Evolutionary conservation across 2,329 filamentous ascomycete genomes (phyloP), one percentile per base, ranked within the genome.

Genomic region (Chaetomium globosum): DNA sequence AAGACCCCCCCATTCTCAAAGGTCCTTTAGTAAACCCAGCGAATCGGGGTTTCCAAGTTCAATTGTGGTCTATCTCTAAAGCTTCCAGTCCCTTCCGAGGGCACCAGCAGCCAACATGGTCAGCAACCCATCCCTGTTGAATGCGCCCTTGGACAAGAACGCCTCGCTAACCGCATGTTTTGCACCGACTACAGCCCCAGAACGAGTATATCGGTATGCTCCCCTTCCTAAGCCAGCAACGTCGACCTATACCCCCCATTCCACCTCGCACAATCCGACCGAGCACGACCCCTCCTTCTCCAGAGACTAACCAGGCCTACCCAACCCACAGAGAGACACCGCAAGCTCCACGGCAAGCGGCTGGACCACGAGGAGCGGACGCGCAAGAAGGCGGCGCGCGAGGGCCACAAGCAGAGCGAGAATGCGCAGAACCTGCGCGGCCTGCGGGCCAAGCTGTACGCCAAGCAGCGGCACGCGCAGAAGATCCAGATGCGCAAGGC

Each of bases 401-500:
- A 96, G 81, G 89, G 87, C 66, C 94, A 99, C 84, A 89, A 93
- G 80, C 87, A 87, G 64, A 95, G 91, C 59, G 85, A 95, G 75
- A 89, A 97, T 81, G 93, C 95, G 28, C 94, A 98, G 83, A 97
- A 95, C 78, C 85, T 97, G 75, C 89, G 91, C 68, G 95, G 95
- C 70, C 87, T 98, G 73, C 85, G 92, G 68, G 95, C 95, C 72
- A 99, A 99, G 84, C 83, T 96, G 74, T 89, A 95, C 82, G 90
- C 94, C 78, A 89, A 98, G 86, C 92, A 93, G 83, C 87, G 95
- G 30, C 91, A 93, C 82, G 90, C 93, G 78, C 93, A 99, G 84
- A 99, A 99, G 89, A 96, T 97, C 77, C 92, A 96, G 85, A 93
- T 97, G 90, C 90, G 90, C 80, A 96, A 97, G 85, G 83, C 88